phyloP scores from a whole-genome alignment of 257 asterid species.

The Gentiana dahurica region DNA sequence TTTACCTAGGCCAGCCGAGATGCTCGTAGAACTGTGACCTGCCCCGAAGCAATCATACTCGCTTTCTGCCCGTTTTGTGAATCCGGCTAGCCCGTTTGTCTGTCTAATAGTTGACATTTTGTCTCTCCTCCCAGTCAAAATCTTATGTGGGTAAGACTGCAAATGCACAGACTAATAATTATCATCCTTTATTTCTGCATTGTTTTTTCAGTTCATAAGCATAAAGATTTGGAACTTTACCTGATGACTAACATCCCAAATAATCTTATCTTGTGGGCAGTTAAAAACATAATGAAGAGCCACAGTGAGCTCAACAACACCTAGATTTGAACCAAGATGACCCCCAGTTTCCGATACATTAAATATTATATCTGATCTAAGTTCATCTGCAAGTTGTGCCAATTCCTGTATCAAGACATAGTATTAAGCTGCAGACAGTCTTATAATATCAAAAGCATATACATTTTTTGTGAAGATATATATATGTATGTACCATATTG shows the following conservation, averaged over 20 bases:
- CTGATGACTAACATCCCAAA: conserved; percentile 99
- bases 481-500: conserved; percentile 35
- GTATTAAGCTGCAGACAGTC: background rate
- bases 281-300: conserved; percentile 91
- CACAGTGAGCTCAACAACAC: conserved; percentile 92
- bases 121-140: conserved; percentile 79
- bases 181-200: conserved; percentile 5
- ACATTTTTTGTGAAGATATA: background rate
- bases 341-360: conserved; percentile 97
- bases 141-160: conserved; percentile 95
- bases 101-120: conserved; percentile 84
- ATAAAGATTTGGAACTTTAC: conserved; percentile 16
- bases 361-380: conserved; percentile 83
- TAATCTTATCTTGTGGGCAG: conserved; percentile 78
- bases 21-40: conserved; percentile 94
- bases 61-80: conserved; percentile 90
- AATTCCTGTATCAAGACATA: conserved; percentile 46
- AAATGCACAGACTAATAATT: conserved; percentile 4
- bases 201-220: no score
- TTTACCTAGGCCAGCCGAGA: conserved; percentile 88
- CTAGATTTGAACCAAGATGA: conserved; percentile 94
- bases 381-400: conserved; percentile 82
- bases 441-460: background rate
- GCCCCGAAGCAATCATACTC: conserved; percentile 91
- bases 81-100: conserved; percentile 75